Base-by-base conservation (phyloP, 768 basidiomycete genomes). In the Mrakia blollopis region DNA sequence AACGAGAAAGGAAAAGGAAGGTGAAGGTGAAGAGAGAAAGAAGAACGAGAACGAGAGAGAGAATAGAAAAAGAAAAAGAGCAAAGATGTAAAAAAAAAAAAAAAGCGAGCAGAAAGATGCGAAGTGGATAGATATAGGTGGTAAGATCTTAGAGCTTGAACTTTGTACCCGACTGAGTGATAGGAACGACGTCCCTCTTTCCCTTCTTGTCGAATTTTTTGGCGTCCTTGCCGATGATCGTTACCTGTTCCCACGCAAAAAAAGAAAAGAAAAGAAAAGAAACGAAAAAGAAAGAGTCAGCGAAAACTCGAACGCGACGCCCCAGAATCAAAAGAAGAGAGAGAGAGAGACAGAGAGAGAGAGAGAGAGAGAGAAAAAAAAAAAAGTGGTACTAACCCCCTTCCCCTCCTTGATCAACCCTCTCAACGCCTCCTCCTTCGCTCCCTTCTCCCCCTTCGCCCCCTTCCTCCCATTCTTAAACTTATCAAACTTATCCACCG, bases 361-460 rank as follows among this genome's bases (percentile, higher is more conserved):
- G 23, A 30, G 13, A 44, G 25, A 41, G 44, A 70, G 28, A 30
- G 28, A 32, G 21, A 30, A 47, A 30, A 35, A 30, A 47, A 44
- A 35, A 32, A 44, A 50, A 21, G 16, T 47, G 0, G 61, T 6
- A 71, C 71, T 25, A 35, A 77, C 76, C 32, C 76, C 70, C 54
- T 74, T 91, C 1, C 93, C 92, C 41, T 86, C 88, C 82, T 92
- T 94, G 39, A 97, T 90, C 13, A 97, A 87, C 79, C 87, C 91
- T 83, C 90, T 89, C 77, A 94, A 85, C 21, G 92, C 93, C 18
- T 87, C 88, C 78, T 93, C 89, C 84, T 98, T 97, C 85, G 94
- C 91, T 81, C 89, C 90, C 84, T 91, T 92, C 35, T 89, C 86
- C 35, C 86, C 80, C 65, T 76, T 74, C 54, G 67, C 32, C 21